These are phyloP conservation scores for Deinandra increscens DNA, from an alignment of 129 eudicot genomes.

Conservation along the genomic window DNA sequence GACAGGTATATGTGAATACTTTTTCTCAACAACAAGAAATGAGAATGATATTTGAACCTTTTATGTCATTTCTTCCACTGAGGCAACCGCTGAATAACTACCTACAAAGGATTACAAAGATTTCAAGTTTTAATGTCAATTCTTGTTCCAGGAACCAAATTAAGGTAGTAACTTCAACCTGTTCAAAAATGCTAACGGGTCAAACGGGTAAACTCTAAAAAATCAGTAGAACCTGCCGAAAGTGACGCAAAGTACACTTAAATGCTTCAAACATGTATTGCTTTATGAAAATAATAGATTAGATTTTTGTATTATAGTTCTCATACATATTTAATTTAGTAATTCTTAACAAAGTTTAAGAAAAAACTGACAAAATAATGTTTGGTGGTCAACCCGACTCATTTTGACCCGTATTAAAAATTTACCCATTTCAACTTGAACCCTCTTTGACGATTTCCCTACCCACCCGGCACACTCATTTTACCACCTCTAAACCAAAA, in stretches of 20 bases:
- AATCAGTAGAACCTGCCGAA: background rate
- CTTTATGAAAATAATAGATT: no score
- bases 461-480: background rate
- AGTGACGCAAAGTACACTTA: background rate
- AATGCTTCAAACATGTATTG: background rate
- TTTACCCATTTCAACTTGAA: background rate
- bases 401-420: background rate
- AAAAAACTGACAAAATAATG: no score
- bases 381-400: background rate
- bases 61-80: slow-evolving; percentile 60
- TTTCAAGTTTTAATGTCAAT: background rate
- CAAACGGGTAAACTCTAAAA: background rate
- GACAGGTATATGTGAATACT: background rate
- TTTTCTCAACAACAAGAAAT: no score
- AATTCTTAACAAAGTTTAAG: no score
- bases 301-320: no score
- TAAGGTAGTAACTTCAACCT: background rate
- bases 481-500: background rate
- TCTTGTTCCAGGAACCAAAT: background rate
- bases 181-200: background rate
- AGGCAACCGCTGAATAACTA: slow-evolving; percentile 72
- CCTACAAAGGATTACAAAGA: slow-evolving; percentile 35
- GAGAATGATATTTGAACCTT: background rate
- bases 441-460: background rate
- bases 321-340: no score